Percentiles rank a stretch among this genome's conserved stretches.
Conservation (phyloP, 257 asterid species). For the Thymus mandschuricus region DNA sequence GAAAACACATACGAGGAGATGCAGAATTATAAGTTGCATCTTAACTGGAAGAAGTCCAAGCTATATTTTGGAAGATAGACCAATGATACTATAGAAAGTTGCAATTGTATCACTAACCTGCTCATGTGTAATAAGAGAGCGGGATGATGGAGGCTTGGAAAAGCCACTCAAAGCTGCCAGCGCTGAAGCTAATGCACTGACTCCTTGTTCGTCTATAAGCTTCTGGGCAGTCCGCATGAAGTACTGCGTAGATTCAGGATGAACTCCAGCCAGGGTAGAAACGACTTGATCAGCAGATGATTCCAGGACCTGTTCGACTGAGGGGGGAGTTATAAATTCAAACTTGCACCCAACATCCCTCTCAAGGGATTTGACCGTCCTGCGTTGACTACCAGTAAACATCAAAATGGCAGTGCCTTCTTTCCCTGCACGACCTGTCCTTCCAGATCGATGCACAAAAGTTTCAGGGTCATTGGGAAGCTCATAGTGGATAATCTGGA, state of each 20-base stretch:
- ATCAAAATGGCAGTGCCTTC: conserved; percentile 69
- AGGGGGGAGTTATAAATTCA: conserved; percentile 72
- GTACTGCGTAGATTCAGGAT: conserved; percentile 58
- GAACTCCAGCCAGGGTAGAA: conserved; percentile 53
- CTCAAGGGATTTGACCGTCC: conserved; percentile 79
- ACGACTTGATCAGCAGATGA: conserved; percentile 70
- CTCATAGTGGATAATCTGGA: conserved; percentile 92
- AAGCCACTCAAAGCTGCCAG: conserved; percentile 64
- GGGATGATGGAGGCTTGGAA: conserved; percentile 61
- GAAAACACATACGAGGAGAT: neutral
- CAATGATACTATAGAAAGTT: conserved; percentile 12
- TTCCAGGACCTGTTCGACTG: conserved; percentile 77
- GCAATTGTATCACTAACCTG: conserved; percentile 43
- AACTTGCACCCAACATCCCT: conserved; percentile 77
- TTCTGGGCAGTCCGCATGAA: conserved; percentile 61
- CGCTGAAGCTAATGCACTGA: conserved; percentile 58
- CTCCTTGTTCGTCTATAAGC: conserved; percentile 54
- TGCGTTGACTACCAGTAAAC: conserved; percentile 78
- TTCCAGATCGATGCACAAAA: conserved; percentile 97
- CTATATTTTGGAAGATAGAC: neutral
- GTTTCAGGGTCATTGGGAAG: conserved; percentile 97
- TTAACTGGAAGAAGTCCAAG: neutral
- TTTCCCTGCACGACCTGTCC: conserved; percentile 97
- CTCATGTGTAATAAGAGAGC: conserved; percentile 61
- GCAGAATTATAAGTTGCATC: neutral